Evolutionary conservation across 1,284 basidiomycete genomes (phyloP), one percentile per base, ranked within the genome.

Genomic region (Inonotus hispidus): DNA sequence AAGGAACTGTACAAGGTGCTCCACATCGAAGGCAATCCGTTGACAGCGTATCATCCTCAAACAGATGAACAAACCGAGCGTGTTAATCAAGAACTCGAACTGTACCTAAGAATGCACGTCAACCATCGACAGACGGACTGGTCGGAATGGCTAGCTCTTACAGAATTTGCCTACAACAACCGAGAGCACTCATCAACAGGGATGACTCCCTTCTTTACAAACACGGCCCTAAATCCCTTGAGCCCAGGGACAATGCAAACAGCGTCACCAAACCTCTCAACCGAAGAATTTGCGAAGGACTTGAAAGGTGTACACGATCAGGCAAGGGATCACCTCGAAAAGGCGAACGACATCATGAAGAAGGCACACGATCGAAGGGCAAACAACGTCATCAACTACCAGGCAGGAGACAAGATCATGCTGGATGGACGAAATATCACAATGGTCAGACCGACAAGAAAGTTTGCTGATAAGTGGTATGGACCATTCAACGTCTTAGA

Each of bases 11-110:
- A 49, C 19, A 49, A 49, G 19, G 8, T 49, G 5, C 27, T 49
- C 14, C 21, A 29, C 7, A 49, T 49, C 5, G 8, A 49, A 49
- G 21, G 27, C 5, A 49, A 49, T 25, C 27, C 27, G 21, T 49
- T 14, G 2, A 69, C 69, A 0, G 45, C 65, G 0, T 77, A 71
- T 55, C 75, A 77, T 50, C 74, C 73, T 0, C 70, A 77, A 54
- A 53, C 52, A 5, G 43, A 60, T 19, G 52, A 43, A 32, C 39
- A 54, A n/a, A 53, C 52, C 1, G 52, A 60, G 27, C 1, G 25
- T 29, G 32, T 59, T 14, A 59, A 59, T 27, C 57, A 59, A n/a
- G 46, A 59, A 29, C 32, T 59, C 1, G 35, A 59, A 41, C 57
- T 38, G 27, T 59, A 52, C 29, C 29, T 59, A 11, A 5, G 35